Base-by-base conservation (phyloP, 1,284 basidiomycete species). In the Gomphus bonarii region DNA sequence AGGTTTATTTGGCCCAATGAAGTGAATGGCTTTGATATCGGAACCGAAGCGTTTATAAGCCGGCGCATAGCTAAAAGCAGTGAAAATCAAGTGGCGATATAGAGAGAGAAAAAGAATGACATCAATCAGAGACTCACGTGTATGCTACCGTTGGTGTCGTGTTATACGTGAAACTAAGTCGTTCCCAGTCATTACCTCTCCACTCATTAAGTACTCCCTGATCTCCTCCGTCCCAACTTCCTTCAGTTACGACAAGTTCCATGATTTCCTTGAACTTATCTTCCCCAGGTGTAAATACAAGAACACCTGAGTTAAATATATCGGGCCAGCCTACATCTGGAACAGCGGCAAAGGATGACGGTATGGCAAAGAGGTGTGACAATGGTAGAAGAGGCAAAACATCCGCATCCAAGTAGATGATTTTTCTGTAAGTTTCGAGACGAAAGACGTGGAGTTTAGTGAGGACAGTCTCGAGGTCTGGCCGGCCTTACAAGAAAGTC, bases 251-350 rank as follows among this genome's bases (percentile, higher is more conserved):
- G 55, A 89, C 78, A 55, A 95, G 76, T 12, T 76, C 70, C 59
- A 76, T 79, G 54, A 98, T 76, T 50, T 85, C 79, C 1, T 80
- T 74, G 69, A 97, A 98, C 64, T 93, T 93, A 55, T 83, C 80
- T 62, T 87, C 76, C 1, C 85, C 83, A 0, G 95, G 95, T 43
- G 79, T 79, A 49, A 95, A 72, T 57, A 97, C 91, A 73, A 99
- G 81, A 49, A 98, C 84, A 43, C 95, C 95, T 25, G 94, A 95
- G 70, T 98, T 99, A 76, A 99, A 98, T 60, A 95, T 94, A 70
- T 99, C 95, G 42, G 95, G 95, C 95, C 95, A 99, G 63, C 95
- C 95, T 31, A 92, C 90, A 70, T 99, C 95, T 5, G 95, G 92
- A 16, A 85, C 88, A 10, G 95, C 95, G 44, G 94, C 88, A 62